Evolutionary conservation across 257 asterid species (phyloP), one percentile per base, ranked within the genome.

Genomic region (Capsicum chinense): DNA sequence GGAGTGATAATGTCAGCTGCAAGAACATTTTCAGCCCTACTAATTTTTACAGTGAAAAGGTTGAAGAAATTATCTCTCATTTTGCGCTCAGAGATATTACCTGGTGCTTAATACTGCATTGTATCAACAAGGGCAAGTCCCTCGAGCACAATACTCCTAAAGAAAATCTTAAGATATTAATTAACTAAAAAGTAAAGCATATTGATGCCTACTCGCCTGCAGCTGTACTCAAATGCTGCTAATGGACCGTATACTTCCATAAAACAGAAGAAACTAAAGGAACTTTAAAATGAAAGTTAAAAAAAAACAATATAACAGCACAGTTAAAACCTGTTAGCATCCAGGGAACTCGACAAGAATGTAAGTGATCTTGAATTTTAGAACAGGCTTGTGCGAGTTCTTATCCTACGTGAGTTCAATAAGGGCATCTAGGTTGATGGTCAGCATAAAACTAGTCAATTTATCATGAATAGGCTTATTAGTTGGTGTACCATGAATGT

Each of bases 1-100:
- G 84, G 95, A 87, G 95, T 15, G 92, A 89, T 93, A 95, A 90
- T 93, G 93, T 90, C 92, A 84, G 97, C 92, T 47, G 94, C 94
- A 91, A 88, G 56, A 79, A 35, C 56, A 35, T 11, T 48, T 2
- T 80, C 88, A 78, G 88, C 92, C 57, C 39, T 66, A 50, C 70
- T 64, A 69, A 82, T 86, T 91, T 91, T 85, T 86, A 79, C 78
- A 21, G 44, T 87, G 85, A 89, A 81, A 88, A 84, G 85, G 59
- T 21, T 79, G 68, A 68, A 68, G 26, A 56, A 35, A 48, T 44
- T 37, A 1, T 42, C 60, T 14, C 5, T 12, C 10, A 56, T 19
- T 86, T 90, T 93, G 97, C 95, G 88, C 93, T 84, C 93, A 90
- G 95, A 93, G 93, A 26, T 26, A 26, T 26, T 19, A 50, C 44